Evolutionary conservation across 805 yeast genomes (phyloP).

Genomic region (Kodamaea kaohsiungensis): DNA sequence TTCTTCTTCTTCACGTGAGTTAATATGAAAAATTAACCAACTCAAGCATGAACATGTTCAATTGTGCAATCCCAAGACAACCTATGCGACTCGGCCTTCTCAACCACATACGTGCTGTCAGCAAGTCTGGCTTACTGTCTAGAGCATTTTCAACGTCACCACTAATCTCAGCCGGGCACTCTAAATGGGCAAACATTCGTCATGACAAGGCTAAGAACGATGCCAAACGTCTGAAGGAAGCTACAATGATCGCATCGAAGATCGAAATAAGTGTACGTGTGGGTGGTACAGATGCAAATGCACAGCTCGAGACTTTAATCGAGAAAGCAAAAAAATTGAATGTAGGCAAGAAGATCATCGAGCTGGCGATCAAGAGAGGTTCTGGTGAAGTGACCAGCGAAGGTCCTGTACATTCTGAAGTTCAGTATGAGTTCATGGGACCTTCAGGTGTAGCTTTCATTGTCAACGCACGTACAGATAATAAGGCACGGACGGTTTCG

Average conservation of each 20-base stretch:
- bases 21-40: background rate
- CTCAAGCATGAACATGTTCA: background rate
- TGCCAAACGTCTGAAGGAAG: slow-evolving; percentile 66
- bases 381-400: slow-evolving; percentile 60
- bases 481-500: slow-evolving; percentile 78
- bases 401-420: slow-evolving; percentile 45
- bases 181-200: slow-evolving; percentile 93
- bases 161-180: slow-evolving; percentile 68
- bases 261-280: slow-evolving; percentile 74
- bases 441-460: slow-evolving; percentile 90
- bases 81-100: background rate
- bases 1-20: background rate
- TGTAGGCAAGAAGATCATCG: slow-evolving; percentile 82
- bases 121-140: background rate
- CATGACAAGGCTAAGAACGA: slow-evolving; percentile 95
- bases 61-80: background rate
- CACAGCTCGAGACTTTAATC: slow-evolving; percentile 68
- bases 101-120: background rate
- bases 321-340: slow-evolving; percentile 77
- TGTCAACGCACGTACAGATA: slow-evolving; percentile 86
- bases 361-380: slow-evolving; percentile 84
- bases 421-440: slow-evolving; percentile 84
- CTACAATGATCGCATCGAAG: slow-evolving; percentile 69
- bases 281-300: slow-evolving; percentile 66
- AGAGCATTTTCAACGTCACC: slow-evolving; percentile 16